phyloP scores from a whole-genome alignment of 305 asterid species.

The Rubia peregrina region DNA sequence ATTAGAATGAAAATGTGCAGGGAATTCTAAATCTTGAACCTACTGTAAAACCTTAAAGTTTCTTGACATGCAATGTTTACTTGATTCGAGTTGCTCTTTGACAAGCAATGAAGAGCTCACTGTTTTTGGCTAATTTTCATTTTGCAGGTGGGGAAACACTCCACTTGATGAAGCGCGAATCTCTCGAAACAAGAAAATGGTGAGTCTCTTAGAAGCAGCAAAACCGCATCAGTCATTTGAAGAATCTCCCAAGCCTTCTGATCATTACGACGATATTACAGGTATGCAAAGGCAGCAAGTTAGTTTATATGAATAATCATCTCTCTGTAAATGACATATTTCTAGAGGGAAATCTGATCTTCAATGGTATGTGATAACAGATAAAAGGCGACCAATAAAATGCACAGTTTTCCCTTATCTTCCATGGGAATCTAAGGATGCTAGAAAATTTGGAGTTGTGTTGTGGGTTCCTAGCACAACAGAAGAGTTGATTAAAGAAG shows the following conservation, averaged over 20 bases:
- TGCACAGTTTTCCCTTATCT: constrained; percentile 71
- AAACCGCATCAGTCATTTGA: constrained; percentile 36
- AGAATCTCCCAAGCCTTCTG: constrained; percentile 34
- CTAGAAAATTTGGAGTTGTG: constrained; percentile 51
- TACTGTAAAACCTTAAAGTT: background rate
- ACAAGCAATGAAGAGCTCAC: constrained; percentile 4
- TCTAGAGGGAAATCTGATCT: background rate
- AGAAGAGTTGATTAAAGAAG: constrained; percentile 49
- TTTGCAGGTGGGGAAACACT: constrained; percentile 66
- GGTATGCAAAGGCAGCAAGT: constrained; percentile 28
- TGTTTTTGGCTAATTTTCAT: constrained; percentile 6
- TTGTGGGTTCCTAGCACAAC: constrained; percentile 65
- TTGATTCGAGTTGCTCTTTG: background rate
- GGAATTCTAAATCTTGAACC: too few species aligned
- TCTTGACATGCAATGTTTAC: background rate
- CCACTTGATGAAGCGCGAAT: constrained; percentile 63
- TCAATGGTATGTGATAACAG: constrained; percentile 25
- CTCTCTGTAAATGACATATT: background rate
- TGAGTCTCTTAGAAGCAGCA: constrained; percentile 55
- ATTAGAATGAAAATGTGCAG: too few species aligned
- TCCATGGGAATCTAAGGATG: constrained; percentile 56
- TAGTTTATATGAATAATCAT: background rate
- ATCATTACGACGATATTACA: constrained; percentile 33
- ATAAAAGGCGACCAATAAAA: constrained; percentile 37
- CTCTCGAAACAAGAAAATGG: constrained; percentile 61